Conservation (phyloP, 2,329 filamentous ascomycete species). For the Aureobasidium sp. region DNA sequence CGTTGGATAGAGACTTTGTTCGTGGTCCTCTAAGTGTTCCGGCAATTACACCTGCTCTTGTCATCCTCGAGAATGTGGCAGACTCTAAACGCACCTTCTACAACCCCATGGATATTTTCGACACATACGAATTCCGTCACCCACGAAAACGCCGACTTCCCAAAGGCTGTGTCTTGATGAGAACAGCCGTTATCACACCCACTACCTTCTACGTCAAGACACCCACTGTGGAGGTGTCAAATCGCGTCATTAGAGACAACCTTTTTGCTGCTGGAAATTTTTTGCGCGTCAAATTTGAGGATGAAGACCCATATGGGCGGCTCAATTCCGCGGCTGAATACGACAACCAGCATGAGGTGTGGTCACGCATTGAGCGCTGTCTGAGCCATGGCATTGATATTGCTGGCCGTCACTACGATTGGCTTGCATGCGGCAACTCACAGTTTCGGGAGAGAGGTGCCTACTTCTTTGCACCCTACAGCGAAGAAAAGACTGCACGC, state of each 20-base stretch:
- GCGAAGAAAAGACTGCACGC: slow-evolving; percentile 47
- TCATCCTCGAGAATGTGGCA: slow-evolving; percentile 67
- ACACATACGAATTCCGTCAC: slow-evolving; percentile 30
- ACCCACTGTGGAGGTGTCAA: slow-evolving; percentile 77
- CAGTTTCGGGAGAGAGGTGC: slow-evolving; percentile 88
- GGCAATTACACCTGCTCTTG: slow-evolving; percentile 41
- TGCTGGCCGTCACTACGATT: slow-evolving; percentile 75
- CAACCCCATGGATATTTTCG: slow-evolving; percentile 67
- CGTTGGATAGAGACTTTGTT: slow-evolving; percentile 36
- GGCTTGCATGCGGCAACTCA: slow-evolving; percentile 90
- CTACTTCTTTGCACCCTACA: slow-evolving; percentile 73
- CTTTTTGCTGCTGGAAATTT: slow-evolving; percentile 67
- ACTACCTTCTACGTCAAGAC: slow-evolving; percentile 73
- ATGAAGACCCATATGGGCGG: slow-evolving; percentile 57
- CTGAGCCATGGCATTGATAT: slow-evolving; percentile 74
- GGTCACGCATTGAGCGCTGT: slow-evolving; percentile 63
- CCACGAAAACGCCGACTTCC: slow-evolving; percentile 46
- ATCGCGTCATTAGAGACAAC: slow-evolving; percentile 74
- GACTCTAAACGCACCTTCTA: slow-evolving; percentile 56
- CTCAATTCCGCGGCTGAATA: slow-evolving; percentile 27
- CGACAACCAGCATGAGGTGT: slow-evolving; percentile 46
- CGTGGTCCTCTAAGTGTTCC: slow-evolving; percentile 16
- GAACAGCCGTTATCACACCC: slow-evolving; percentile 75
- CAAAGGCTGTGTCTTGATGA: slow-evolving; percentile 65
- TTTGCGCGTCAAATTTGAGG: slow-evolving; percentile 79